Percentiles rank a stretch among this genome's conserved stretches.
These are phyloP conservation scores for Hymenoscyphus fructigenus DNA, from an alignment of 2,329 filamentous ascomycete species.

Conservation along the genomic window DNA sequence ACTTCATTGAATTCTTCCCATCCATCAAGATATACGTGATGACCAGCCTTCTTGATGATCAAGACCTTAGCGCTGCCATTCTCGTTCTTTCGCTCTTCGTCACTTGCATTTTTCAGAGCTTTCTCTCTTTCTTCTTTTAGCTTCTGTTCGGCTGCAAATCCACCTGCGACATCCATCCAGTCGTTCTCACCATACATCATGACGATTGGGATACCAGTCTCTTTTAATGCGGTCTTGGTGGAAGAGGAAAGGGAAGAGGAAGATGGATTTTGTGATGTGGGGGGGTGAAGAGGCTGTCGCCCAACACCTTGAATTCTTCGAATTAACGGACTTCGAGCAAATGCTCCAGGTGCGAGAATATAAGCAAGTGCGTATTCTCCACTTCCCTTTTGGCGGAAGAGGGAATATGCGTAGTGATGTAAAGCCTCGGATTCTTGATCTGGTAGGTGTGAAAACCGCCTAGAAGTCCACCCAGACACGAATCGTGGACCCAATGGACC, in stretches of 20 bases:
- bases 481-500: constrained; percentile 89
- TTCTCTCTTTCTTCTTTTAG: constrained; percentile 66
- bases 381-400: constrained; percentile 88
- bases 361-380: constrained; percentile 94
- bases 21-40: constrained; percentile 71
- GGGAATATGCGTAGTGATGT: constrained; percentile 90
- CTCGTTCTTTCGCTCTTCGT: constrained; percentile 68
- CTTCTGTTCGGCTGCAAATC: constrained; percentile 75
- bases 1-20: constrained; percentile 68
- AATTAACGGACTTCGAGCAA: constrained; percentile 84
- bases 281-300: constrained; percentile 53
- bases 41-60: constrained; percentile 69
- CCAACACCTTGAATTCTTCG: constrained; percentile 83
- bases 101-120: constrained; percentile 59
- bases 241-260: constrained; percentile 9
- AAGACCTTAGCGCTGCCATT: constrained; percentile 81
- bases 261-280: constrained; percentile 10
- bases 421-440: constrained; percentile 76
- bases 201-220: constrained; percentile 74
- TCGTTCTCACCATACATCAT: constrained; percentile 98
- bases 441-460: constrained; percentile 88
- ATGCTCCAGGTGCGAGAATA: constrained; percentile 89
- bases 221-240: constrained; percentile 22
- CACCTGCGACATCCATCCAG: constrained; percentile 96
- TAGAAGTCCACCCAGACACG: constrained; percentile 91